These are phyloP conservation scores for Schizosaccharomyces versatilis DNA, from an alignment of 1,139 yeast species.

Conservation along the genomic window DNA sequence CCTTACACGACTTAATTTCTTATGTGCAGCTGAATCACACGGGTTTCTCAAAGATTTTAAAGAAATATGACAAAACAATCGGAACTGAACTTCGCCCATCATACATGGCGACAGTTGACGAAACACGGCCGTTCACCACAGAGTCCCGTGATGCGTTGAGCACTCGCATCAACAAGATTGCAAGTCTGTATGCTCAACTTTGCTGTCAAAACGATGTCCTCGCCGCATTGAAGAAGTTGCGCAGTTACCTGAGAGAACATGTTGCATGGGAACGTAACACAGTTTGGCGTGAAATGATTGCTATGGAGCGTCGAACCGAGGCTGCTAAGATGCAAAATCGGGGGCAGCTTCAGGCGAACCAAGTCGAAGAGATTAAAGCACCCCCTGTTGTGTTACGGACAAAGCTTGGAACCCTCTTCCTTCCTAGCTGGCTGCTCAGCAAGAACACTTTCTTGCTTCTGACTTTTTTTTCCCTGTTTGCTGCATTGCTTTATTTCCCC, in stretches of 20 bases:
- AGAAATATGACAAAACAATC: slow-evolving; percentile 72
- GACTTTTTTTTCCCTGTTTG: slow-evolving; percentile 26
- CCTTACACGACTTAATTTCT: slow-evolving; percentile 62
- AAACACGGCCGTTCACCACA: slow-evolving; percentile 27
- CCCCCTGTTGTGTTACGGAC: slow-evolving; percentile 9
- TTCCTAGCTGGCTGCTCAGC: slow-evolving; percentile 13
- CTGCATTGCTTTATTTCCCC: slow-evolving; percentile 35
- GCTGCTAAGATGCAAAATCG: slow-evolving; percentile 16
- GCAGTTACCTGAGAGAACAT: slow-evolving; percentile 65
- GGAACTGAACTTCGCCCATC: slow-evolving; percentile 37
- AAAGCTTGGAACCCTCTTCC: slow-evolving; percentile 10
- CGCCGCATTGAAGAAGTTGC: slow-evolving; percentile 41
- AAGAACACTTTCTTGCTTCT: slow-evolving; percentile 23
- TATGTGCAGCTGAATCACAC: slow-evolving; percentile 63
- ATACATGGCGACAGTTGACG: slow-evolving; percentile 21
- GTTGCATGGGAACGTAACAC: slow-evolving; percentile 93
- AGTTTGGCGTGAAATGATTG: slow-evolving; percentile 91
- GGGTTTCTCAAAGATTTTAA: slow-evolving; percentile 71
- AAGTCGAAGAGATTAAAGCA: slow-evolving; percentile 6
- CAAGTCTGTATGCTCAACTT: slow-evolving; percentile 27
- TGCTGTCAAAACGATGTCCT: slow-evolving; percentile 26
- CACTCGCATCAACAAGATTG: slow-evolving; percentile 27
- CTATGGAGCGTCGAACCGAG: slow-evolving; percentile 37
- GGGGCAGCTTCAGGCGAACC: slow-evolving; percentile 12
- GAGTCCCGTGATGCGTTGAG: slow-evolving; percentile 29